Evolutionary conservation across 192 early-diverging fungal species (phyloP), one percentile per base, ranked within the genome.

Genomic region (Neocallimastix lanati): DNA sequence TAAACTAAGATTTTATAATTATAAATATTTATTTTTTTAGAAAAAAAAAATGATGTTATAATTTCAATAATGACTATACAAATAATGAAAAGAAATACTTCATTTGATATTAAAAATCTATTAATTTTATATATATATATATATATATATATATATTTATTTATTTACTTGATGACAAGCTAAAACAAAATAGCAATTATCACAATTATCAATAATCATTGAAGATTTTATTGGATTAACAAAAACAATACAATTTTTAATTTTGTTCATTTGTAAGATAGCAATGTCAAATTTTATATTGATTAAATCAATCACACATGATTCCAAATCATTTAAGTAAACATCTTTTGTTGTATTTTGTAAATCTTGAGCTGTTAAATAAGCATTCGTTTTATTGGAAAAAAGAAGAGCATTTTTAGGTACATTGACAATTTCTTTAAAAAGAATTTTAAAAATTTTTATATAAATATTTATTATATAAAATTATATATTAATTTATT

Each of bases 201-300:
- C 82, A 76, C 92, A 90, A 76, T 88, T 87, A 80, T 94, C 88
- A 16, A 93, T 82, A 18, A 95, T 85, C 27, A 93, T 86, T 27
- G 93, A 93, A 28, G 94, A 94, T 67, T 84, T 83, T 25, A 96
- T 87, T 14, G 89, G 86, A 2, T 88, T 89, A 77, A 88, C 84
- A 12, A 94, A 83, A 28, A 97, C 83, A 13, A 97, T 38, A 29
- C 90, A 91, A 76, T 86, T 82, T 18, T 86, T 80, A n/a, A 95
- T 78, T 77, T 91, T 86, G 79, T 90, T 90, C 82, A 92, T 90
- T 82, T 97, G 93, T 29, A 97, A 82, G 2, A 94, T 93, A 7
- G 91, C 88, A 18, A 95, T 38, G 12, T 83, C 80, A 4, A 83
- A 79, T 78, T 82, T 81, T 7, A 83, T 79, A 13, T 83, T 83